Base-by-base conservation (phyloP, 352 stramenopile species). In the Globisporangium lucens region DNA sequence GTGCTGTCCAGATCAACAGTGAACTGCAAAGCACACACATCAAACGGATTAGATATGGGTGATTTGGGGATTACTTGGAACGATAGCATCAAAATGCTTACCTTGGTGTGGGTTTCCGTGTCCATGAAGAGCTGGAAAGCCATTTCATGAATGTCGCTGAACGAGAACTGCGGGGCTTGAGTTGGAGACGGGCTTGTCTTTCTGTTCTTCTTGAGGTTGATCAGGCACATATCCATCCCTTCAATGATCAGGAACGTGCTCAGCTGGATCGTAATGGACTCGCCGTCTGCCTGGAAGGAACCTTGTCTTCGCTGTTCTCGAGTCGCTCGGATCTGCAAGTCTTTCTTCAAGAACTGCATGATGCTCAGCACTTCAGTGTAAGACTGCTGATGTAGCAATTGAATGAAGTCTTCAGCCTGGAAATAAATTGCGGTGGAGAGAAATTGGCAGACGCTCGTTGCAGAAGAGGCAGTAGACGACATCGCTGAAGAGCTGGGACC, bases 91-190 rank as follows among this genome's bases (percentile, higher is more conserved):
- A 38, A 13, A 13, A 13, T 20, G 24, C 36, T 41, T 68, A 77
- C 76, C 74, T 89, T 86, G 20, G 79, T 89, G 58, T 91, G 83
- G 1, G 70, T 72, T 0, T 70, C 74, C 1, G 73, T 66, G 52
- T 91, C 83, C 83, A 89, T 87, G 33, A 85, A 91, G 52, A 91
- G 70, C 49, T 87, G 78, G 58, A 91, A 89, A 3, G 80, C 70
- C 13, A 91, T 65, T 33, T 89, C 80, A 12, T 89, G 76, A 35
- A 91, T 70, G 41, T 91, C 79, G 9, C 71, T 77, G 56, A 91
- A 91, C 4, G 75, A 75, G 15, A 88, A 72, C 22, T 65, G 27
- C 2, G 59, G 9, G 13, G 36, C 53, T 29, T 47, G 4, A 3
- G 8, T 60, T 38, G 29, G 20, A 9, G 47, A 38, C 2, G 30